Evolutionary conservation across 2,329 filamentous ascomycete species (phyloP).

Genomic region (Colletotrichum sp.): DNA sequence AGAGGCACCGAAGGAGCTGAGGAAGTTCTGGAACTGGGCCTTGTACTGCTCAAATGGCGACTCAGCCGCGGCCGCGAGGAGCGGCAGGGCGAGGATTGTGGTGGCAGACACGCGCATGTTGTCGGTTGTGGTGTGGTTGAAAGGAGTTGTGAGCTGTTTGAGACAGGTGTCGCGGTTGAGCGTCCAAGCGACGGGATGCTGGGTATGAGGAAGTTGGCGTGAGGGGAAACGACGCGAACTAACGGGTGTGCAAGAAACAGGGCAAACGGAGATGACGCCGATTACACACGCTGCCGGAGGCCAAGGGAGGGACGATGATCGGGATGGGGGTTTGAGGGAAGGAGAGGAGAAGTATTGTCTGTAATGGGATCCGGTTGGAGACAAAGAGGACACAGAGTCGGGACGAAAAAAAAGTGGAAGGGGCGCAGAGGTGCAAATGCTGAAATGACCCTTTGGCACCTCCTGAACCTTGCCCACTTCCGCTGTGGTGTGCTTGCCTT

Average conservation of each 20-base stretch:
- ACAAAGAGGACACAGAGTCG: constrained; percentile 15
- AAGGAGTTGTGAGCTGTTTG: not conserved
- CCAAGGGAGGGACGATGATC: constrained; percentile 14
- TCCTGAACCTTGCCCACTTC: constrained; percentile 16
- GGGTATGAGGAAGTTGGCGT: not conserved
- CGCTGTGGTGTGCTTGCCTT: not conserved
- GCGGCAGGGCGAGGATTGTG: constrained; percentile 58
- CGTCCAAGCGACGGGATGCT: constrained; percentile 1
- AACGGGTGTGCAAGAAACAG: not conserved
- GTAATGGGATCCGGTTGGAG: not conserved
- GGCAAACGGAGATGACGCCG: not conserved
- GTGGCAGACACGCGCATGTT: constrained; percentile 64
- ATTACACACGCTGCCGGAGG: not conserved
- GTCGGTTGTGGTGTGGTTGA: constrained; percentile 15
- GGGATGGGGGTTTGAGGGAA: not conserved
- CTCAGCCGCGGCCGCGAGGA: constrained; percentile 57
- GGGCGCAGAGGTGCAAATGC: not conserved
- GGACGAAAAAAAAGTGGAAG: constrained; percentile 13
- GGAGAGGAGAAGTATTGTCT: not conserved
- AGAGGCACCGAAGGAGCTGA: constrained; percentile 62
- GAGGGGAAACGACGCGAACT: constrained; percentile 10
- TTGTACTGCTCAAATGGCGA: constrained; percentile 61
- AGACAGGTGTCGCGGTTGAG: constrained; percentile 15
- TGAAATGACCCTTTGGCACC: not conserved
- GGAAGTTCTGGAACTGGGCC: constrained; percentile 67